Conservation (phyloP, 768 basidiomycete species). For the Lentinula aciculospora region DNA sequence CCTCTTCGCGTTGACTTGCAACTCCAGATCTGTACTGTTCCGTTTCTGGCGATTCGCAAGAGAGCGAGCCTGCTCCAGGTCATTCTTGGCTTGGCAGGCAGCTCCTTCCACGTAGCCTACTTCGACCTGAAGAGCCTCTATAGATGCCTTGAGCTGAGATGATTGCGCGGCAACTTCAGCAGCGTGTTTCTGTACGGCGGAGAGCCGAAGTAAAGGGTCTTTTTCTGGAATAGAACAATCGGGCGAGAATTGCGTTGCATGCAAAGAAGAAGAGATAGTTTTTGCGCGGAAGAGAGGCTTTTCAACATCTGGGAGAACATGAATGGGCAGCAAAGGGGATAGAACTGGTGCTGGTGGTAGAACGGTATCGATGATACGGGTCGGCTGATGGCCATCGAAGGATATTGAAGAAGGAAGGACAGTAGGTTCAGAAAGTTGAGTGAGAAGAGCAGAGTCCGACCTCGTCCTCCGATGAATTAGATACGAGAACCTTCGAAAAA, state of each 20-base stretch:
- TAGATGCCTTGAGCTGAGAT: neutral
- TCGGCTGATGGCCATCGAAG: neutral
- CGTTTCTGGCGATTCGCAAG: constrained; percentile 3
- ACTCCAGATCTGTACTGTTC: neutral
- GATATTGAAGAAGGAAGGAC: neutral
- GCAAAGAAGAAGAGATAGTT: neutral
- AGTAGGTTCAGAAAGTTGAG: neutral
- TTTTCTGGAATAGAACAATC: neutral
- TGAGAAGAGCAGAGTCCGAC: constrained; percentile 1
- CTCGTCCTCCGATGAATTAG: constrained; percentile 6
- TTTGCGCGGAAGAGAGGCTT: neutral
- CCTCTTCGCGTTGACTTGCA: neutral
- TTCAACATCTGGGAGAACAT: neutral
- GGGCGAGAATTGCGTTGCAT: neutral
- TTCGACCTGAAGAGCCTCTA: neutral
- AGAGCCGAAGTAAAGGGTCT: neutral
- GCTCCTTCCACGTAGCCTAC: neutral
- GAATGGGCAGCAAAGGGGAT: neutral
- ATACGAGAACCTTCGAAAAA: constrained; percentile 5
- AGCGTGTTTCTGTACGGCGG: neutral
- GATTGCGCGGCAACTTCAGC: neutral
- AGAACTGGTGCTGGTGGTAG: constrained; percentile 1
- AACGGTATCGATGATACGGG: neutral
- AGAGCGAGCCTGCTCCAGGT: neutral
- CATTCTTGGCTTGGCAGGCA: neutral